A percentile compares a stretch with the other conserved stretches of the same genome.
Evolutionary conservation across 2,329 filamentous ascomycete species (phyloP).

Genomic region (Neonectria hederae): DNA sequence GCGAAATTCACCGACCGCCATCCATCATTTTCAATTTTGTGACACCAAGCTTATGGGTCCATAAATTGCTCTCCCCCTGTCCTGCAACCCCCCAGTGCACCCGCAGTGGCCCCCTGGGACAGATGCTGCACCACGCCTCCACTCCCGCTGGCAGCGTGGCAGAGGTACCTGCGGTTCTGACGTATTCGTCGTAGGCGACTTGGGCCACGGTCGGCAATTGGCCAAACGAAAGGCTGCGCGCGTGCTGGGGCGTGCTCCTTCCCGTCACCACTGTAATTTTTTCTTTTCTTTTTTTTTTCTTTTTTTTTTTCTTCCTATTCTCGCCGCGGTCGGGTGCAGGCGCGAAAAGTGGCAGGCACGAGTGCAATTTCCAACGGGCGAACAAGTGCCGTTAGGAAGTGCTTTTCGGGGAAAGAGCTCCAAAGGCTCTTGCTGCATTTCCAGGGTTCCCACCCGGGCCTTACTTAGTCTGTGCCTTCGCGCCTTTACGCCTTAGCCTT

Average conservation of each 20-base stretch:
- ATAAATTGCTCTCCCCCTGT: not conserved
- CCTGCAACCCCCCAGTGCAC: not conserved
- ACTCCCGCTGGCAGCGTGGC: conserved; percentile 8
- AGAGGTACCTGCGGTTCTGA: conserved; percentile 23
- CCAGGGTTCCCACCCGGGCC: conserved; percentile 1
- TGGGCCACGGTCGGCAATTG: conserved; percentile 18
- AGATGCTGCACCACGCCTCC: not conserved
- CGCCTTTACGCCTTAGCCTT: not conserved
- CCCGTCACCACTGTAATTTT: too few relatives aligned
- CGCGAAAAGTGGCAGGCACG: not conserved
- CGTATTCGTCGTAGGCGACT: conserved; percentile 14
- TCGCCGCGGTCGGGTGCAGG: conserved; percentile 12
- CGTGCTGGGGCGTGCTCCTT: not conserved
- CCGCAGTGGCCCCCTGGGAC: not conserved
- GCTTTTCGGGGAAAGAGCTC: conserved; percentile 6
- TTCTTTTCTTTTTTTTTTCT: too few relatives aligned
- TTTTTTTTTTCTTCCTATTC: not conserved
- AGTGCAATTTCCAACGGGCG: not conserved
- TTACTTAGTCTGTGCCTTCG: not conserved
- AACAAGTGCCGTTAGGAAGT: not conserved
- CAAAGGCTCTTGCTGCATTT: not conserved
- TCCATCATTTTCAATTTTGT: not conserved
- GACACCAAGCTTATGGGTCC: not conserved
- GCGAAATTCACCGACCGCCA: not conserved
- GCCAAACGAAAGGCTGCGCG: conserved; percentile 9